Evolutionary conservation across 2,329 filamentous ascomycete genomes (phyloP).

Genomic region (Nemania diffusa): DNA sequence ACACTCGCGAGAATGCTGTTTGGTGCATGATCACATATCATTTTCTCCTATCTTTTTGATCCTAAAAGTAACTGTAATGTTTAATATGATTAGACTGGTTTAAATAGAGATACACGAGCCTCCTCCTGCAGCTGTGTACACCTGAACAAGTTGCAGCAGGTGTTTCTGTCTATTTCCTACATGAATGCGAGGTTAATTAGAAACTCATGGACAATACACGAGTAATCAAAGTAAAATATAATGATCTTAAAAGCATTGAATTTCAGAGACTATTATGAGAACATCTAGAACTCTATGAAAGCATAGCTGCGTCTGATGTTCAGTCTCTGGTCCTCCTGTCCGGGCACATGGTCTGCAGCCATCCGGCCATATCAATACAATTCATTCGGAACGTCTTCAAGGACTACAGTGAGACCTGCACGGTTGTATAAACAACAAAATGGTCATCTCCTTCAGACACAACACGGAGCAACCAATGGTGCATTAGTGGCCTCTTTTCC

Average conservation of each 20-base stretch:
- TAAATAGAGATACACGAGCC: too few species aligned
- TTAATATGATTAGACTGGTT: too few species aligned
- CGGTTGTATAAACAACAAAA: constrained; percentile 2
- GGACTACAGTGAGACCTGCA: constrained; percentile 10
- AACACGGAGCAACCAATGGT: neutral
- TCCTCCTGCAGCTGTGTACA: too few species aligned
- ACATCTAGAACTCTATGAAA: constrained; percentile 5
- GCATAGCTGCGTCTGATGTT: constrained; percentile 13
- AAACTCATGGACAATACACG: too few species aligned
- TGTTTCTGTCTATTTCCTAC: too few species aligned
- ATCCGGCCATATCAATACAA: constrained; percentile 17
- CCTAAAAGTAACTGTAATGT: too few species aligned
- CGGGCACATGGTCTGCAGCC: neutral
- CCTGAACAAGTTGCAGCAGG: too few species aligned
- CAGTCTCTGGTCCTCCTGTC: neutral
- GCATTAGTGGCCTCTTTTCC: neutral
- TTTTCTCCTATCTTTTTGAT: too few species aligned
- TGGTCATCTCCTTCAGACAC: neutral
- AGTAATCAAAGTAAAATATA: neutral
- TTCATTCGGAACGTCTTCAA: neutral
- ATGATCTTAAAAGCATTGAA: neutral
- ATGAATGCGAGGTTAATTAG: too few species aligned
- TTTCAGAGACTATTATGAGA: constrained; percentile 2
- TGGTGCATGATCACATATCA: too few species aligned
- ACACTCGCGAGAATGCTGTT: too few species aligned